A percentile compares a stretch with the other conserved stretches of the same genome.
These are phyloP conservation scores for Cyberlindnera lachancei DNA, from an alignment of 805 yeast genomes.

Conservation along the genomic window DNA sequence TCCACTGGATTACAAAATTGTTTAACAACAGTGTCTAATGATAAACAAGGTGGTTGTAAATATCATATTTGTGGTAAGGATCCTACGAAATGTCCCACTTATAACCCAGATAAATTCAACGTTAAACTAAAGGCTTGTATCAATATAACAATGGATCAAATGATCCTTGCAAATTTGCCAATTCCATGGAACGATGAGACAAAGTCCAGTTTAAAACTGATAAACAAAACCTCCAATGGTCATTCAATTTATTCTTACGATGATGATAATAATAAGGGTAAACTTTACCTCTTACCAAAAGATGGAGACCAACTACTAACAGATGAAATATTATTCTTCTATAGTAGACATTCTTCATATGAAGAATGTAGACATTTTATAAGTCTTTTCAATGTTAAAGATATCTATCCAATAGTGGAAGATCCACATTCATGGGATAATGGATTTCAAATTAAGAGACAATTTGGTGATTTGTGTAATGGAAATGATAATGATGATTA, in stretches of 20 bases:
- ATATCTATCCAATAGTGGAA: constrained; percentile 38
- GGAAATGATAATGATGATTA: too few species aligned
- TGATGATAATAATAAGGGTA: background rate
- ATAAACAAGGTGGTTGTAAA: too few species aligned
- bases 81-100: background rate
- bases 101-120: constrained; percentile 7
- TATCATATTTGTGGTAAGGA: constrained; percentile 14
- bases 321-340: constrained; percentile 29
- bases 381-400: constrained; percentile 28
- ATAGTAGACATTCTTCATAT: constrained; percentile 42
- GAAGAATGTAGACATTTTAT: constrained; percentile 31
- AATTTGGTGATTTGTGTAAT: constrained; percentile 32
- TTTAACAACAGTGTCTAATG: too few species aligned
- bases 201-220: constrained; percentile 20
- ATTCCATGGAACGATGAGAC: constrained; percentile 3
- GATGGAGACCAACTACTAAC: constrained; percentile 27
- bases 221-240: constrained; percentile 11
- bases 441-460: constrained; percentile 32
- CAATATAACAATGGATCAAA: constrained; percentile 22
- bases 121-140: constrained; percentile 31
- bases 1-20: too few species aligned
- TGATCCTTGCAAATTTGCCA: constrained; percentile 5
- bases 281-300: constrained; percentile 26
- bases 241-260: constrained; percentile 20
- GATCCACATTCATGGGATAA: constrained; percentile 26